Conservation (phyloP, 2,329 filamentous ascomycete genomes). For the Colletotrichum godetiae region DNA sequence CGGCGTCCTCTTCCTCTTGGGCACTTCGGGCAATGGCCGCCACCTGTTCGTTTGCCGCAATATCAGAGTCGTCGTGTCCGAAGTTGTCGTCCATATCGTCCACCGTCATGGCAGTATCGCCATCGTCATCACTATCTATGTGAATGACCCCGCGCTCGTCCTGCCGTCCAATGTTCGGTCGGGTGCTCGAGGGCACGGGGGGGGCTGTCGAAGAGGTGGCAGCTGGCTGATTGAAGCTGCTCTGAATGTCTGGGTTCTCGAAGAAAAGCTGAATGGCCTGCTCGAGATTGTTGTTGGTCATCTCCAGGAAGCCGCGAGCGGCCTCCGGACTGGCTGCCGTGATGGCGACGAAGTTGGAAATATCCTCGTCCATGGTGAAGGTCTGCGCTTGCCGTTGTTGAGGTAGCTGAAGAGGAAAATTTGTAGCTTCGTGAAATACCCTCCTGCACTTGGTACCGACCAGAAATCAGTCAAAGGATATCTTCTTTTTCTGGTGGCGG, state of each 20-base stretch:
- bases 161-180: slow-evolving; percentile 53
- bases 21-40: slow-evolving; percentile 57
- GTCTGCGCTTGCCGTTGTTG: background rate
- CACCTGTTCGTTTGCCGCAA: slow-evolving; percentile 44
- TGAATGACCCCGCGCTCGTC: slow-evolving; percentile 74
- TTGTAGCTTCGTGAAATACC: background rate
- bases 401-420: background rate
- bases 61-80: slow-evolving; percentile 51
- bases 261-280: slow-evolving; percentile 92
- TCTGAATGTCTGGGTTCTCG: slow-evolving; percentile 82
- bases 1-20: slow-evolving; percentile 87
- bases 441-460: background rate
- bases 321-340: slow-evolving; percentile 80
- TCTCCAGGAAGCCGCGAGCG: slow-evolving; percentile 83
- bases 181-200: slow-evolving; percentile 42
- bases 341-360: slow-evolving; percentile 83
- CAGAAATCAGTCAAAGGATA: background rate
- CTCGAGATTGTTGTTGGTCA: slow-evolving; percentile 86
- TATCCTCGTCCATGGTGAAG: slow-evolving; percentile 73
- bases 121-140: slow-evolving; percentile 82
- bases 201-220: slow-evolving; percentile 45
- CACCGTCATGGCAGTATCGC: slow-evolving; percentile 54
- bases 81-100: slow-evolving; percentile 50
- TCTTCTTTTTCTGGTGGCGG: slow-evolving; percentile 9
- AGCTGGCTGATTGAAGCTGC: slow-evolving; percentile 54